Evolutionary conservation across 371 early-diverging fungal species (phyloP), one percentile per base, ranked within the genome.

Genomic region (Mortierella polycephala): DNA sequence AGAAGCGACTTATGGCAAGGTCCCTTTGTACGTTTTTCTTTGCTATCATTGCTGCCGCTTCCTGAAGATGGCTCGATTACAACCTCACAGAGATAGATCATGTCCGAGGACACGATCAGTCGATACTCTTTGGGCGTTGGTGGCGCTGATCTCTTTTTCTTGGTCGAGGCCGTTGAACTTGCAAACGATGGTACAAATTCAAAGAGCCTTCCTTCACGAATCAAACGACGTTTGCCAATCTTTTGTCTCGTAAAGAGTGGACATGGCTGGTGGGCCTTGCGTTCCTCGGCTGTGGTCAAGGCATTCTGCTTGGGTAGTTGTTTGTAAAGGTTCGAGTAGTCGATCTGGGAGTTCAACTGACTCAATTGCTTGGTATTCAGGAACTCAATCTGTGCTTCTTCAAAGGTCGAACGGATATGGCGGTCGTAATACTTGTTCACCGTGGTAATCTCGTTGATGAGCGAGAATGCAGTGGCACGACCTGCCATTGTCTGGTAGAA

Each of bases 41-140:
- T 71, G 45, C 52, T 54, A 7, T 59, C 5, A 18, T 64, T 61
- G 57, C 20, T 11, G 30, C 13, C 13, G 14, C 30, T 7, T 11
- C 46, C 52, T 1, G 10, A 21, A 14, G 58, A 16, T 5, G 18
- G 8, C 4, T 51, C 51, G 51, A 14, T 16, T 18, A 51, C 44
- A 16, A 18, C 23, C 42, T 75, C 70, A 44, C 79, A 71, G 39
- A 77, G 53, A 52, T 72, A 77, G 42, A 77, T 57, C 57, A 69
- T 52, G 46, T 68, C 69, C 0, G 71, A 58, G 21, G 69, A 46
- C 1, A 77, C 66, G 20, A 77, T 72, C 40, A 77, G 44, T 3
- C 63, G 67, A 23, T 67, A 75, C 40, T 62, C 71, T 40, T 71
- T 75, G 1, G 76, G 76, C 12, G 45, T 12, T 0, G 62, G 6